Base-by-base conservation (phyloP, 306 rosid genomes). In the Casuarina glauca region DNA sequence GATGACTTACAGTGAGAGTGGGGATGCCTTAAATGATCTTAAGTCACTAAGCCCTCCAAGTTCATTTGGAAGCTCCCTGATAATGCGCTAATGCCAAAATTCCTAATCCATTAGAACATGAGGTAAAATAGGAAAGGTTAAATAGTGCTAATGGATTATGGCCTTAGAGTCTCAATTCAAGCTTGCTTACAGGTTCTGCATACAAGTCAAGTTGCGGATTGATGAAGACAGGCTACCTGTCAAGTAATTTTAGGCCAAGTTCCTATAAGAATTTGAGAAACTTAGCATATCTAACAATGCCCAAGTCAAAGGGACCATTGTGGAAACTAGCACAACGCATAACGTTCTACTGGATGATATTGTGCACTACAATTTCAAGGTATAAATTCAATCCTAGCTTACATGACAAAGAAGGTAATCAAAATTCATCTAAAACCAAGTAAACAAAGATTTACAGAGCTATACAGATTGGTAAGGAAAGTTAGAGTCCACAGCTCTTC, bases 51-150 rank as follows among this genome's bases (percentile, higher is more conserved):
- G 97, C 49, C 79, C 58, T 72, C 93, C 90, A 42, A 93, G 76
- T 77, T 88, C 96, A 81, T 85, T 90, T 1, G 98, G 98, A 75
- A 91, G 84, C 84, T 79, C 84, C 57, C 92, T n/a, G 97, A 91
- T 15, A 91, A 79, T 48, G 87, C 74, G 81, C 91, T 93, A 72
- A 80, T 79, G 79, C 90, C 91, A n/a, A 93, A 0, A 61, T 13
- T 26, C 91, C 96, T 91, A 75, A 54, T 16, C 52, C 60, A 52
- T 10, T 42, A 38, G 53, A 46, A 13, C 19, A 26, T 26, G 19
- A 73, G 38, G 83, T 58, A 54, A 80, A 10, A 6, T n/a, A 39
- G 10, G 20, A 64, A 44, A 8, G 32, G 6, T 60, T 2, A 20
- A 69, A 38, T 8, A 70, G 48, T 1, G 15, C 2, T 9, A 57